A percentile compares a stretch with the other conserved stretches of the same genome.
These are phyloP conservation scores for Seminavis robusta DNA, from an alignment of 108 stramenopile species.

Conservation along the genomic window DNA sequence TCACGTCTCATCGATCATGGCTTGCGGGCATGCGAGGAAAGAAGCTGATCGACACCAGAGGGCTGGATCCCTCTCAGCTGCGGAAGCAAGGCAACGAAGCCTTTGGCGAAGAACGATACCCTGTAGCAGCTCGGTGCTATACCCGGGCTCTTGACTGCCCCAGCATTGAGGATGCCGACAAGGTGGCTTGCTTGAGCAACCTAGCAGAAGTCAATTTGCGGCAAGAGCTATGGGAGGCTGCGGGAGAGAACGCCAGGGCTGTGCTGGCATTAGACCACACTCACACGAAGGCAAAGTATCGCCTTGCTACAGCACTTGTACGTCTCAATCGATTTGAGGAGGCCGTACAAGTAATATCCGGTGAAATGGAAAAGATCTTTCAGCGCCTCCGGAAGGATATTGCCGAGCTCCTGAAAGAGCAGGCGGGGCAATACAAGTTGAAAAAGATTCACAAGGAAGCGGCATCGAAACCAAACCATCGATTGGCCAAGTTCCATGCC, in stretches of 20 bases:
- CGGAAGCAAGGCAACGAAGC: conserved; percentile 7
- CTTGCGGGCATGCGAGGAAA: not conserved
- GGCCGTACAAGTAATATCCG: not conserved
- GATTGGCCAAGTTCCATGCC: conserved; percentile 13
- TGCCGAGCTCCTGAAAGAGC: not conserved
- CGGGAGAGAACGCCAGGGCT: not conserved
- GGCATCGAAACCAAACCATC: not conserved
- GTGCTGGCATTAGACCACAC: conserved; percentile 4
- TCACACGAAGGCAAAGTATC: conserved; percentile 13
- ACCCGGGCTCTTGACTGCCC: not conserved
- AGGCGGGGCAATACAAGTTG: conserved; percentile 7
- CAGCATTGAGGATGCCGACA: not conserved
- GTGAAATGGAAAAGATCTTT: not conserved
- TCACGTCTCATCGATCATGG: not conserved
- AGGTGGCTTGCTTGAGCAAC: conserved; percentile 18
- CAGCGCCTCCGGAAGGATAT: conserved; percentile 2
- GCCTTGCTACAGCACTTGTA: conserved; percentile 14
- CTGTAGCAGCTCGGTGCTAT: not conserved
- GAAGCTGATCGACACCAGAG: not conserved
- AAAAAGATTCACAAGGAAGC: conserved; percentile 11
- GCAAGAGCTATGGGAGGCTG: conserved; percentile 7
- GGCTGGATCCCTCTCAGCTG: not conserved
- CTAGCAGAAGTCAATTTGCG: conserved; percentile 16
- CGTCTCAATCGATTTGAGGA: conserved; percentile 9
- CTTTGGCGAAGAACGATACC: not conserved